Percentiles rank a stretch among this genome's conserved stretches.
These are phyloP conservation scores for Aspergillus hortae DNA, from an alignment of 2,329 filamentous ascomycete genomes.

Conservation along the genomic window DNA sequence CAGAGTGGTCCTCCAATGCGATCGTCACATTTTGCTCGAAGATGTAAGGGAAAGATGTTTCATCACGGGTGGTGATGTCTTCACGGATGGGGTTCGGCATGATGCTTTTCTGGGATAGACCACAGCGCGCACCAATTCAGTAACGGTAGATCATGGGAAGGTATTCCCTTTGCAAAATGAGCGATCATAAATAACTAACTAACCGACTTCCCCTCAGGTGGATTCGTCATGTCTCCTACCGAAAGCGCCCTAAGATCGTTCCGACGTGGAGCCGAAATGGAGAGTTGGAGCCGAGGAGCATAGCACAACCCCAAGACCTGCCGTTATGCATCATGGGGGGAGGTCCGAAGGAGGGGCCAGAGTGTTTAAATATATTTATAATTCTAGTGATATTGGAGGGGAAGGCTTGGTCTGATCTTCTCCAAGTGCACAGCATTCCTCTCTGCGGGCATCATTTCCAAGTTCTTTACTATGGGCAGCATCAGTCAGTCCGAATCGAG, in stretches of 20 bases:
- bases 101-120: conserved; percentile 1
- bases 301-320: neutral
- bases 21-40: conserved; percentile 50
- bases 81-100: conserved; percentile 27
- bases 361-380: neutral
- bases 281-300: conserved; percentile 3
- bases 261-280: conserved; percentile 27
- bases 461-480: conserved; percentile 14
- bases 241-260: neutral
- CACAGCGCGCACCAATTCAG: neutral
- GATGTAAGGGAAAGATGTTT: conserved; percentile 43
- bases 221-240: neutral
- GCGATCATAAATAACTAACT: conserved; percentile 1
- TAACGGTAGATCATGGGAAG: neutral
- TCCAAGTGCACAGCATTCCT: neutral
- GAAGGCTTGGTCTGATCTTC: neutral
- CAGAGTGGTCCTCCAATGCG: conserved; percentile 35
- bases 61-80: conserved; percentile 31
- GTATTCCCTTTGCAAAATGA: neutral
- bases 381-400: neutral
- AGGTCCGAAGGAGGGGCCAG: neutral
- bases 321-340: neutral
- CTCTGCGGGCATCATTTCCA: neutral
- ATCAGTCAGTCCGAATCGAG: conserved; percentile 9
- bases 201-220: conserved; percentile 1